Base-by-base conservation (phyloP, 139 green algal species). In the Nannochloris sp. region DNA sequence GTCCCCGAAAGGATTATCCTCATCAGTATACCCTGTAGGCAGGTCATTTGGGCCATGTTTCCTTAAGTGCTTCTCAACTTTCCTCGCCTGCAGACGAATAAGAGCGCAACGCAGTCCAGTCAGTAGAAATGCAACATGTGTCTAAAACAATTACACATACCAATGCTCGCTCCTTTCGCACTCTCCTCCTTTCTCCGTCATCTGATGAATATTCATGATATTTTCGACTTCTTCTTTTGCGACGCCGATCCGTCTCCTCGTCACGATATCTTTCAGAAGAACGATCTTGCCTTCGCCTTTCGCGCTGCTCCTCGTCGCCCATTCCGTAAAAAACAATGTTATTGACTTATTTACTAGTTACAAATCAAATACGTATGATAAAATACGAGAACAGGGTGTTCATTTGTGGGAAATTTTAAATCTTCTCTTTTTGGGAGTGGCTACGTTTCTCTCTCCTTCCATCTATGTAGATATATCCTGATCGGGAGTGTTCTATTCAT, bases 1-100 rank as follows among this genome's bases (percentile, higher is more conserved):
- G 26, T 93, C 86, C 20, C 79, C 75, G 66, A 93, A 93, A 2
- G 79, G 81, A 62, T 93, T 93, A 55, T 80, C 80, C 20, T 85
- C 70, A 40, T 92, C 64, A 3, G 76, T 86, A 72, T 93, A 91
- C 9, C 68, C 86, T 25, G 69, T 66, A 11, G 74, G 51, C 2
- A 49, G 36, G 9, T 49, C 61, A 13, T 29, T 29, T n/a, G 28
- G 64, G 1, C 66, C 60, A 55, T 85, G 77, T 67, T 83, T 82
- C 46, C 86, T 81, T 50, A 84, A 65, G 61, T 86, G 75, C 57
- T 77, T 71, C 13, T 65, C 75, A 10, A 85, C 71, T 56, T 84
- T 84, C 30, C 78, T 77, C 16, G 77, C 77, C 77, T 87, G 67
- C 60, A 59, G 1, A 33, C 20, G 5, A 1, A 58, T 0, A 58